Conservation (phyloP, 2,329 filamentous ascomycete genomes). For the Aspergillus sp. region DNA sequence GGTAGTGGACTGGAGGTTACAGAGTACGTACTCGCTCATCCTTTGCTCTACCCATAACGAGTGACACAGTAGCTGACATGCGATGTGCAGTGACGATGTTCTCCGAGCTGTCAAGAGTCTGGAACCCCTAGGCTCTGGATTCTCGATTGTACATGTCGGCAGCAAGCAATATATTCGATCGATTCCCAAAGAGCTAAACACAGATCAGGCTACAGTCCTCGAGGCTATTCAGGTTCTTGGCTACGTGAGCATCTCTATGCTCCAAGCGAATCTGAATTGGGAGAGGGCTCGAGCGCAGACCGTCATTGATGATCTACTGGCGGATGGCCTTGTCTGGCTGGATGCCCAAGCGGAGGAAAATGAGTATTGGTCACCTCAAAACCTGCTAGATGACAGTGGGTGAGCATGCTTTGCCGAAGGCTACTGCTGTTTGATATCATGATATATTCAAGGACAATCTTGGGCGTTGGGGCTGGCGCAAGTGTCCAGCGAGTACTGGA, state of each 20-base stretch:
- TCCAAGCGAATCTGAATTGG: constrained; percentile 85
- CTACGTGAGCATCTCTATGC: constrained; percentile 85
- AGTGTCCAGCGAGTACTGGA: background rate
- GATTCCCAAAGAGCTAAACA: constrained; percentile 92
- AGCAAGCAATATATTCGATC: constrained; percentile 85
- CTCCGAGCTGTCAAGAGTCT: constrained; percentile 84
- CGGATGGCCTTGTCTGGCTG: constrained; percentile 90
- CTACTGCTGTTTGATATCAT: background rate
- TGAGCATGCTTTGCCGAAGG: constrained; percentile 23
- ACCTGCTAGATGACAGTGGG: constrained; percentile 44
- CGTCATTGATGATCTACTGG: constrained; percentile 84
- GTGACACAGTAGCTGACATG: background rate
- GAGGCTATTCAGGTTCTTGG: constrained; percentile 89
- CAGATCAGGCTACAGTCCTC: constrained; percentile 86
- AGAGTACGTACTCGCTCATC: constrained; percentile 57
- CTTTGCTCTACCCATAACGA: background rate
- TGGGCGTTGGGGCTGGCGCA: background rate
- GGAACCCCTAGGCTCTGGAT: constrained; percentile 82
- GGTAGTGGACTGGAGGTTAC: constrained; percentile 75
- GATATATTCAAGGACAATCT: background rate
- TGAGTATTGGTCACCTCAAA: constrained; percentile 77
- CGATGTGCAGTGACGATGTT: constrained; percentile 71
- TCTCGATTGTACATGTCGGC: constrained; percentile 81
- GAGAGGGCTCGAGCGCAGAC: constrained; percentile 81
- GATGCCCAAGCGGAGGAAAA: constrained; percentile 82